Evolutionary conservation across 2,329 filamentous ascomycete genomes (phyloP), one percentile per base, ranked within the genome.

Genomic region (Plectosphaerella plurivora): DNA sequence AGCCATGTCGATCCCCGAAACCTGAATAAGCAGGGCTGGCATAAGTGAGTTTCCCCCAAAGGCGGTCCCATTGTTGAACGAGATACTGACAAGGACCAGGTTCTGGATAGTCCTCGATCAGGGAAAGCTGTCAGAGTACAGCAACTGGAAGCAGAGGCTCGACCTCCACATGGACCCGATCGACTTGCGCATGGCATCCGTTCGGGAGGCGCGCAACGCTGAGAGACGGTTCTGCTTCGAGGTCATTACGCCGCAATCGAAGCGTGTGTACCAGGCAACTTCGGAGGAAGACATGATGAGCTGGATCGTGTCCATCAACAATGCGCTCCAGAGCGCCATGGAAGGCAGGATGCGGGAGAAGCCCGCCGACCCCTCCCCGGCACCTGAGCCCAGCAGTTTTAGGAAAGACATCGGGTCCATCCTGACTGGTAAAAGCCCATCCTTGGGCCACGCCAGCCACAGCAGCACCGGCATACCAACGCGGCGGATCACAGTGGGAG

Each of bases 51-150:
- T 48, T 15, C 50, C 10, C 18, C 9, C 37, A 35, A n/a, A 16
- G 35, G 18, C 10, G 20, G 3, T n/a, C 12, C 28, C 35, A 36
- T 24, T 11, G 14, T 49, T 18, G 6, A 9, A 51, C 8, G n/a
- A 33, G 28, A 22, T 11, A 35, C 42, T 52, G 45, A 56, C 55
- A 61, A 50, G 60, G 48, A 47, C 28, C 15, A 95, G 91, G 65
- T 99, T 97, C 71, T 99, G 94, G 94, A 95, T 99, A 58, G 94
- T 99, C 2, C 78, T 99, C 45, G 95, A 97, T 66, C 92, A 96
- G 69, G 94, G 94, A 22, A 96, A 94, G 67, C 79, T 99, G 15
- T 97, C 93, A 2, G 94, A 99, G 66, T 99, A 99, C 71, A 96
- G 92, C 67, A 97, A 99, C 68, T 99, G 94, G 94, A 99, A 99